These are phyloP conservation scores for Pezicula carpinea DNA, from an alignment of 2,329 filamentous ascomycete genomes.

Conservation along the genomic window DNA sequence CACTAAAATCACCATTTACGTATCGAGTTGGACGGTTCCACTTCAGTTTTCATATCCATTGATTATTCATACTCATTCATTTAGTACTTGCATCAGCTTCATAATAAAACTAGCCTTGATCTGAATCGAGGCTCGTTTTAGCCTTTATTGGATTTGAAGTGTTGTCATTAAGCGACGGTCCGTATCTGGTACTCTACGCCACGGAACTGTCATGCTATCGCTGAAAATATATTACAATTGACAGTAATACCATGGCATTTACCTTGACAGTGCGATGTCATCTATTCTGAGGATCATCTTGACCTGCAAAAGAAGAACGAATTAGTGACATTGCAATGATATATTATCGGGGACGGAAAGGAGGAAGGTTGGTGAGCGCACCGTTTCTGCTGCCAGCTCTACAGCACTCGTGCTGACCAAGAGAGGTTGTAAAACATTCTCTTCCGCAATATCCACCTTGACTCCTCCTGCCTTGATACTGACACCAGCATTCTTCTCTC, in stretches of 20 bases:
- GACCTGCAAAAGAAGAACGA: neutral
- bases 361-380: constrained; percentile 51
- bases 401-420: constrained; percentile 97
- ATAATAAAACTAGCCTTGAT: too few species aligned
- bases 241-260: neutral
- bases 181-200: too few species aligned
- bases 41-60: too few species aligned
- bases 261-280: constrained; percentile 61
- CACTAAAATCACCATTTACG: too few species aligned
- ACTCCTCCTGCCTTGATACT: constrained; percentile 98
- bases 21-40: too few species aligned
- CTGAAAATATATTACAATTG: neutral
- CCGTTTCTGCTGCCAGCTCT: constrained; percentile 94
- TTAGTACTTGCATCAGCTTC: too few species aligned
- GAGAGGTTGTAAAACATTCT: constrained; percentile 94
- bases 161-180: too few species aligned
- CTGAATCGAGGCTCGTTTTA: too few species aligned
- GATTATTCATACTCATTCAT: too few species aligned
- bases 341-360: constrained; percentile 32
- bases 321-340: neutral
- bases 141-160: too few species aligned
- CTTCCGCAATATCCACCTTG: constrained; percentile 92
- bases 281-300: constrained; percentile 56
- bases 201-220: too few species aligned
- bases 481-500: constrained; percentile 92